A percentile compares a stretch with the other conserved stretches of the same genome.
Evolutionary conservation across 805 yeast species (phyloP).

Genomic region (Candida koratica): DNA sequence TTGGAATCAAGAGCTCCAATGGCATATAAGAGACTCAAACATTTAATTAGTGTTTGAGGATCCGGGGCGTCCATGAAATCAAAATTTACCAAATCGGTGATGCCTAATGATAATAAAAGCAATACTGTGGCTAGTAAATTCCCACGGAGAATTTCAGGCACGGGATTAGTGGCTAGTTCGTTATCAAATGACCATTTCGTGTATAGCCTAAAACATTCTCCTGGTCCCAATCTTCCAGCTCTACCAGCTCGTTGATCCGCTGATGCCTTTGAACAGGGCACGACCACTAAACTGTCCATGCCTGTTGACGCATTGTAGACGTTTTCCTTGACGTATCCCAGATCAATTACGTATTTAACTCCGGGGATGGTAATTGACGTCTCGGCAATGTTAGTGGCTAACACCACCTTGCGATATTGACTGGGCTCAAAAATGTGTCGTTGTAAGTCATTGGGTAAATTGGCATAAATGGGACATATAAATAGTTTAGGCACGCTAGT

Average conservation of each 20-base stretch:
- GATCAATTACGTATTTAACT: constrained; percentile 40
- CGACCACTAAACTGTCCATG: constrained; percentile 44
- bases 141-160: constrained; percentile 89
- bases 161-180: constrained; percentile 74
- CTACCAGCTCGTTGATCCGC: constrained; percentile 94
- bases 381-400: constrained; percentile 88
- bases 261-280: constrained; percentile 44
- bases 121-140: constrained; percentile 76
- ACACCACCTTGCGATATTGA: constrained; percentile 74
- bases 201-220: constrained; percentile 65
- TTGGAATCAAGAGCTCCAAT: constrained; percentile 79
- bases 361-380: constrained; percentile 46
- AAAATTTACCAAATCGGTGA: constrained; percentile 73
- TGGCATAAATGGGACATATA: constrained; percentile 86
- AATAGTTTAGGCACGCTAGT: constrained; percentile 56
- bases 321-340: constrained; percentile 45
- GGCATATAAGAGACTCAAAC: constrained; percentile 78
- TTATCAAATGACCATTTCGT: constrained; percentile 78
- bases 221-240: constrained; percentile 48
- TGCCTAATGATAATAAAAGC: constrained; percentile 75
- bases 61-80: constrained; percentile 93
- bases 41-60: constrained; percentile 62
- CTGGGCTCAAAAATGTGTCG: constrained; percentile 77
- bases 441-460: constrained; percentile 82
- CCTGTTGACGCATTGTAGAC: constrained; percentile 40